Percentiles rank a stretch among this genome's conserved stretches.
Conservation (phyloP, 768 basidiomycete genomes). For the Psilocybe cyanescens region DNA sequence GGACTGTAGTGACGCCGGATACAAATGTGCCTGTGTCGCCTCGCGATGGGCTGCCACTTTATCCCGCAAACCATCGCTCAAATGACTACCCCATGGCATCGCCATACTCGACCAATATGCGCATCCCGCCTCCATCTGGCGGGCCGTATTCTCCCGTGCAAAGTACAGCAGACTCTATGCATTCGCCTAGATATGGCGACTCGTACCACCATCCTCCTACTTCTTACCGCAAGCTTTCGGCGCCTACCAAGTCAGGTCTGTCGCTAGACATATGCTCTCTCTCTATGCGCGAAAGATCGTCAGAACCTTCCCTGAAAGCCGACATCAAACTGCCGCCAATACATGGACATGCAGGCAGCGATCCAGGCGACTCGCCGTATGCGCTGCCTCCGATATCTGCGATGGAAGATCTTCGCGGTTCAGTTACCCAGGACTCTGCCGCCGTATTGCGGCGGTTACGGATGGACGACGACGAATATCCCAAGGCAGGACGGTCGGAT, state of each 20-base stretch:
- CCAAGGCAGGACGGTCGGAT: conserved; percentile 25
- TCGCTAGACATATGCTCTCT: conserved; percentile 36
- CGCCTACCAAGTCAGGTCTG: conserved; percentile 23
- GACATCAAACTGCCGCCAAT: conserved; percentile 47
- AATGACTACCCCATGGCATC: conserved; percentile 26
- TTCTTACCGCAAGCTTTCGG: conserved; percentile 25
- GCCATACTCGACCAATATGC: conserved; percentile 25
- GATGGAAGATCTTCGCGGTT: conserved; percentile 63
- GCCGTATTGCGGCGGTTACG: conserved; percentile 69
- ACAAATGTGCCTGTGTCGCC: conserved; percentile 24
- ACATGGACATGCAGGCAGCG: conserved; percentile 30
- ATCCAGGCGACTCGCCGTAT: conserved; percentile 42
- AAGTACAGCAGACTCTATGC: conserved; percentile 3
- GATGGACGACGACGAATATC: conserved; percentile 49
- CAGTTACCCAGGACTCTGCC: conserved; percentile 54
- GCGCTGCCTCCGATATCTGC: conserved; percentile 73
- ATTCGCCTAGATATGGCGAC: conserved; percentile 1
- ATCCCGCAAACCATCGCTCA: conserved; percentile 18
- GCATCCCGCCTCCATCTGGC: conserved; percentile 8
- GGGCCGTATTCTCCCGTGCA: conserved; percentile 11
- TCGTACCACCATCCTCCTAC: conserved; percentile 25
- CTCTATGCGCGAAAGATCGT: conserved; percentile 22
- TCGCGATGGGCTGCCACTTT: conserved; percentile 14
- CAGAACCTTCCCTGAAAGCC: conserved; percentile 30
- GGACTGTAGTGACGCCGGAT: conserved; percentile 51